A percentile compares a stretch with the other conserved stretches of the same genome.
Conservation (phyloP, 1,284 basidiomycete genomes). For the Sparassis latifolia region DNA sequence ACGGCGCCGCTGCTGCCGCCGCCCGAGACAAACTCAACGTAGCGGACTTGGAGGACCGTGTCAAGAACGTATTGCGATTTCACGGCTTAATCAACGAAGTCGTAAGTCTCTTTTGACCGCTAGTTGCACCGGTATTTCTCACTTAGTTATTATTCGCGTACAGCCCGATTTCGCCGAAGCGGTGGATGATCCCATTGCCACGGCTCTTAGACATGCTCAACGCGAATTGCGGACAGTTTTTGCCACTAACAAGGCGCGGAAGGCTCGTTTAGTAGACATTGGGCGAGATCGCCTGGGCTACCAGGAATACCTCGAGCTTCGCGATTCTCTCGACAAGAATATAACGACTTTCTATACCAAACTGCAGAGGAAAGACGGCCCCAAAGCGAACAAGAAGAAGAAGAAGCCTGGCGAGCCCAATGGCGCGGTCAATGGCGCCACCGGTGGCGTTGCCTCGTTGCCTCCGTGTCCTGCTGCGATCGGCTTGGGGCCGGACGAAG, state of each 20-base stretch:
- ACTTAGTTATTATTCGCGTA: background rate
- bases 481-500: conserved; percentile 62
- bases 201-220: conserved; percentile 85
- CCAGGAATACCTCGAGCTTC: conserved; percentile 78
- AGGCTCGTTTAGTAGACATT: conserved; percentile 64
- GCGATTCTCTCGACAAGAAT: conserved; percentile 80
- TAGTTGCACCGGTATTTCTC: background rate
- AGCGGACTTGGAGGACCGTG: conserved; percentile 60
- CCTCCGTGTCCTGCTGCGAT: conserved; percentile 57
- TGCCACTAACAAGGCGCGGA: conserved; percentile 79
- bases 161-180: conserved; percentile 74
- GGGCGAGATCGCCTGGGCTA: conserved; percentile 87
- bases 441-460: conserved; percentile 17
- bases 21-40: conserved; percentile 68
- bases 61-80: conserved; percentile 66
- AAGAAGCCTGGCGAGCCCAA: conserved; percentile 45
- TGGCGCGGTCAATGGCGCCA: conserved; percentile 27
- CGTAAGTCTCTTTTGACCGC: conserved; percentile 31
- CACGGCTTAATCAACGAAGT: conserved; percentile 56
- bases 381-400: conserved; percentile 65
- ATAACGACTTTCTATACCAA: conserved; percentile 66
- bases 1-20: conserved; percentile 65
- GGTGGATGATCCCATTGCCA: conserved; percentile 90
- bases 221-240: conserved; percentile 73
- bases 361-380: conserved; percentile 68